A percentile compares a stretch with the other conserved stretches of the same genome.
Evolutionary conservation across 805 yeast genomes (phyloP).

Genomic region (Candida lessepsii): DNA sequence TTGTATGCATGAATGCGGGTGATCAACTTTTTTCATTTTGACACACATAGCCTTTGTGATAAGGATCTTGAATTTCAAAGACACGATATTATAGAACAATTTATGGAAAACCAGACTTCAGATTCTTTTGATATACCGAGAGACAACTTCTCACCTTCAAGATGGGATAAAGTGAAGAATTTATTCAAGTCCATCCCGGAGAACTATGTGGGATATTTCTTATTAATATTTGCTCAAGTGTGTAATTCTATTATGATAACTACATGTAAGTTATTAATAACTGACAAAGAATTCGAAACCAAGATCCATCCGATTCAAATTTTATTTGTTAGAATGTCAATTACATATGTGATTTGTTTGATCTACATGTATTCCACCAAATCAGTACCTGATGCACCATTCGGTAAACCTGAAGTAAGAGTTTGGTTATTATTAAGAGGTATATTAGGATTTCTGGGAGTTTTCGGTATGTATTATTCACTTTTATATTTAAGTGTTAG

Average conservation of each 20-base stretch:
- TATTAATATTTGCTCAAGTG: constrained; percentile 62
- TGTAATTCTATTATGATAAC: constrained; percentile 77
- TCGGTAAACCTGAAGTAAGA: constrained; percentile 65
- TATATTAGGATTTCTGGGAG: constrained; percentile 71
- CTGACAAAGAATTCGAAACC: constrained; percentile 54
- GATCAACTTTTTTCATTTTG: neutral
- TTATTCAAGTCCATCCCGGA: constrained; percentile 1
- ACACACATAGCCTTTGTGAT: constrained; percentile 1
- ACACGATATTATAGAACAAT: too few species aligned
- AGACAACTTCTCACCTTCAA: neutral
- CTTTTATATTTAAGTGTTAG: constrained; percentile 71
- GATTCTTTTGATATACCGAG: constrained; percentile 1
- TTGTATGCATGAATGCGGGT: constrained; percentile 2
- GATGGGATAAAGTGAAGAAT: neutral
- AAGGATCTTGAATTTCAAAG: too few species aligned
- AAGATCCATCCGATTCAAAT: constrained; percentile 80
- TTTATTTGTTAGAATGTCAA: constrained; percentile 69
- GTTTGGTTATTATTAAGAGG: constrained; percentile 61
- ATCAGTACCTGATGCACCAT: constrained; percentile 57
- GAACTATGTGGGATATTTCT: constrained; percentile 50
- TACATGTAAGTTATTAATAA: constrained; percentile 70
- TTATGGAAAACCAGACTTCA: neutral
- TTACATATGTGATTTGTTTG: constrained; percentile 63
- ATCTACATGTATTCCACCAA: constrained; percentile 51
- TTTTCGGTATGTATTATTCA: constrained; percentile 74